Conservation (phyloP, 75 land plant species). For the Sequoia sempervirens region DNA sequence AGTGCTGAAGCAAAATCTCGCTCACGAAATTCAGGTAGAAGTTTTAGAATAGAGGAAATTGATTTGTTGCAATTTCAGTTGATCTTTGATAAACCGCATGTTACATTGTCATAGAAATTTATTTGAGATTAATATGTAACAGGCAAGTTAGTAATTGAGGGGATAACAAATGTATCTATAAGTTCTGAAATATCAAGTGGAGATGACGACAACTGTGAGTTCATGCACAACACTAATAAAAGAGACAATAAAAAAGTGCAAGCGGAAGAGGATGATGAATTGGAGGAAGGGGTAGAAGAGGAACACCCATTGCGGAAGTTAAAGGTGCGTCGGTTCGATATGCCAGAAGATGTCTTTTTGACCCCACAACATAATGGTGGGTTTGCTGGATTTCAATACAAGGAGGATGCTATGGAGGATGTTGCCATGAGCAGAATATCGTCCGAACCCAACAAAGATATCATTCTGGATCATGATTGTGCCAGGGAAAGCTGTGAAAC, state of each 20-base stretch:
- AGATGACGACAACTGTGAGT: constrained; percentile 12
- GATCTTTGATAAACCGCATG: neutral
- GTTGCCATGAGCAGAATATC: constrained; percentile 12
- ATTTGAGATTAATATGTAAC: constrained; percentile 1
- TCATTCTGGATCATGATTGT: constrained; percentile 8
- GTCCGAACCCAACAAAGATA: constrained; percentile 12
- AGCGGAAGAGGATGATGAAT: constrained; percentile 10
- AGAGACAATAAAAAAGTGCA: constrained; percentile 13
- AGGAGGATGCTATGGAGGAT: constrained; percentile 14
- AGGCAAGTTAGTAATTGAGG: constrained; percentile 5
- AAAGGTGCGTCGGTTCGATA: constrained; percentile 13
- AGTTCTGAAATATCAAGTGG: constrained; percentile 23
- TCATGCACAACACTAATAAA: constrained; percentile 9
- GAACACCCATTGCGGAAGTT: constrained; percentile 9
- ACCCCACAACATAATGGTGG: constrained; percentile 9
- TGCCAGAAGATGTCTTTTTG: constrained; percentile 19
- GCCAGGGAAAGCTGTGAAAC: constrained; percentile 7
- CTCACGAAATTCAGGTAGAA: constrained; percentile 5
- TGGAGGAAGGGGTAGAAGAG: constrained; percentile 15
- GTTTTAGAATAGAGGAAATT: neutral
- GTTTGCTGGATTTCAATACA: constrained; percentile 7
- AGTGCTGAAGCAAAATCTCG: constrained; percentile 1
- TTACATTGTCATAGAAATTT: neutral
- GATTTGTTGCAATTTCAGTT: neutral
- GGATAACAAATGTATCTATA: constrained; percentile 16